Percentiles rank a stretch among this genome's conserved stretches.
These are phyloP conservation scores for Alisma plantagoaquatica DNA, from an alignment of 106 monocot genomes.

Conservation along the genomic window DNA sequence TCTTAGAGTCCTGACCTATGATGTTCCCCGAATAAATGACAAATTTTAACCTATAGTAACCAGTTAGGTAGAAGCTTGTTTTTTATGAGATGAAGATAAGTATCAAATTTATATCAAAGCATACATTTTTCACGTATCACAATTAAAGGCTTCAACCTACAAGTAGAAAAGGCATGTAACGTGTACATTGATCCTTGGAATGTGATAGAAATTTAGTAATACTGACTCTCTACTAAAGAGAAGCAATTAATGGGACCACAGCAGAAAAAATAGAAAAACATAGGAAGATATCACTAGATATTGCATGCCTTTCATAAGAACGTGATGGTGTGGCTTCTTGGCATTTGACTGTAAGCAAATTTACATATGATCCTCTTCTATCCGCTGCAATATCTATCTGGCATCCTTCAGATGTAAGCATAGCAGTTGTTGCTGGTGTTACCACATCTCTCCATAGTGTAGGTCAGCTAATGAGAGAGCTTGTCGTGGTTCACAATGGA, in stretches of 20 bases:
- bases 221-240: conserved; percentile 42
- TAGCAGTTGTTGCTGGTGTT: conserved; percentile 42
- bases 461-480: conserved; percentile 44
- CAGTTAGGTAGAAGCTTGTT: too few relatives aligned
- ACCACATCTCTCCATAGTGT: conserved; percentile 44
- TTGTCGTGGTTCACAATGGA: conserved; percentile 33
- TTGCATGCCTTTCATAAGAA: conserved; percentile 32
- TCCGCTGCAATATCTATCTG: conserved; percentile 42
- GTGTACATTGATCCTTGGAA: too few relatives aligned
- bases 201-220: too few relatives aligned
- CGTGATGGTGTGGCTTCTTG: conserved; percentile 42
- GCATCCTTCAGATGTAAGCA: conserved; percentile 31
- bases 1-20: too few relatives aligned
- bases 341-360: conserved; percentile 44
- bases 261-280: conserved; percentile 19
- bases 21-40: too few relatives aligned
- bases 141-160: too few relatives aligned
- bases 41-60: too few relatives aligned
- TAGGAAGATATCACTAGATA: conserved; percentile 27
- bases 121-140: too few relatives aligned
- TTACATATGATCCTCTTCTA: conserved; percentile 39
- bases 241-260: conserved; percentile 31
- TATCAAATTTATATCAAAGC: too few relatives aligned
- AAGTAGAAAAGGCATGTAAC: too few relatives aligned
- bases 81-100: too few relatives aligned